Base-by-base conservation (phyloP, 2,329 filamentous ascomycete genomes). In the Didymella pinodella region DNA sequence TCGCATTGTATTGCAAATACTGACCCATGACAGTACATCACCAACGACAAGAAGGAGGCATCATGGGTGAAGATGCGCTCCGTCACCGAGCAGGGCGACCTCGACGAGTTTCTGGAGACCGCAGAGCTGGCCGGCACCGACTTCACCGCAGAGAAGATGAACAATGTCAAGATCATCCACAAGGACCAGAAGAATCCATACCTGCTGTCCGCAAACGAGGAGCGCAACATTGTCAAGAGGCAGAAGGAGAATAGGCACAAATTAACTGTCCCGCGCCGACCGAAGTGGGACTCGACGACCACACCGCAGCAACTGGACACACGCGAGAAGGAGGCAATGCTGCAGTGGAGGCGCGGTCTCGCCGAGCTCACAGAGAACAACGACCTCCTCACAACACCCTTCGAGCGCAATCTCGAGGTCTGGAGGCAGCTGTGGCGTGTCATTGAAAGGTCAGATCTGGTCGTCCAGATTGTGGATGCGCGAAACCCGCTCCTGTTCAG, bases 11-110 rank as follows among this genome's bases (percentile, higher is more conserved):
- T 2, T 25, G 32, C 14, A 16, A 18, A 7, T 77, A 73, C 73
- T 72, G 54, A 71, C 36, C 66, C 61, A 20, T 63, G 68, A 18
- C 70, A 90, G 83, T 99, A 99, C 77, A 88, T 98, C 70, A 95
- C 92, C 48, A 97, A 96, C 76, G 90, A 91, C 65, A 89, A 88
- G 69, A 89, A 96, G 76, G 93, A 98, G 81, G 95, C 94, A 34
- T 86, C 92, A 68, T 99, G 93, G 93, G 92, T 98, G 75, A 99
- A 98, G 84, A 98, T 99, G 95, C 92, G 94, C 82, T 97, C 92
- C 77, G 91, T 99, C 68, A 99, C 95, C 5, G 92, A 99, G 82
- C 95, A 99, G 80, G 93, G 90, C 67, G 93, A 93, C 44, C 87
- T 99, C 62, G 95, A 99, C 78, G 95, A 99, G 78, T 99, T 99